Percentiles rank a stretch among this genome's conserved stretches.
phyloP scores from a whole-genome alignment of 2,329 filamentous ascomycete genomes.

The Ilyonectria sp. region DNA sequence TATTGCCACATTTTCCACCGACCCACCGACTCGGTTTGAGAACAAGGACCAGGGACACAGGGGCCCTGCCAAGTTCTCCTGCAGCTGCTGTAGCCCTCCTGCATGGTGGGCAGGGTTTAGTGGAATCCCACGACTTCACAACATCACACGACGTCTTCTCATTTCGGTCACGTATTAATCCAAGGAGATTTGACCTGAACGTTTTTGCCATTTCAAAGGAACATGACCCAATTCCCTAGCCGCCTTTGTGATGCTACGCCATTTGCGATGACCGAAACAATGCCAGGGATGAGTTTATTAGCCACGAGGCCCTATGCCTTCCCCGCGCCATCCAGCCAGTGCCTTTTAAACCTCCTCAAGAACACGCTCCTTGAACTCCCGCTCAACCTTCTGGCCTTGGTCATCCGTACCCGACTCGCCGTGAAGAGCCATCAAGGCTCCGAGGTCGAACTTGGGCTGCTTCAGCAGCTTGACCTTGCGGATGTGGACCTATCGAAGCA shows the following conservation, averaged over 20 bases:
- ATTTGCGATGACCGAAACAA: constrained; percentile 61
- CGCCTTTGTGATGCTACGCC: constrained; percentile 61
- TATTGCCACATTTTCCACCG: background rate
- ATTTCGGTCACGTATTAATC: constrained; percentile 35
- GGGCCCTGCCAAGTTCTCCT: background rate
- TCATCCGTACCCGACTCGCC: constrained; percentile 97
- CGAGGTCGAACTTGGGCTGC: constrained; percentile 98
- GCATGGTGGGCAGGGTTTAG: background rate
- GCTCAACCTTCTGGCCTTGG: constrained; percentile 97
- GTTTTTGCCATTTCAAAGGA: constrained; percentile 56
- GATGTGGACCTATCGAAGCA: constrained; percentile 87
- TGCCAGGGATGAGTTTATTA: constrained; percentile 56
- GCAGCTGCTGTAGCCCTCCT: no score
- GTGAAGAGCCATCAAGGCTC: constrained; percentile 95
- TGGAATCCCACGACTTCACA: constrained; percentile 7
- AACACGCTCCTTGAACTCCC: constrained; percentile 99
- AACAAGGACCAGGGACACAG: background rate
- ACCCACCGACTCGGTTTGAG: background rate
- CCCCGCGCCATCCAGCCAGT: constrained; percentile 51
- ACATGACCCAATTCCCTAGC: constrained; percentile 59
- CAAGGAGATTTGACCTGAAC: constrained; percentile 47
- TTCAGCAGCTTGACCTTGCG: constrained; percentile 99
- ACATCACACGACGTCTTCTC: constrained; percentile 35
- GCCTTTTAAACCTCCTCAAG: constrained; percentile 89
- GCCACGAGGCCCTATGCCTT: constrained; percentile 52